Conservation (phyloP, 1,284 basidiomycete species). For the Puccinia novopanici region DNA sequence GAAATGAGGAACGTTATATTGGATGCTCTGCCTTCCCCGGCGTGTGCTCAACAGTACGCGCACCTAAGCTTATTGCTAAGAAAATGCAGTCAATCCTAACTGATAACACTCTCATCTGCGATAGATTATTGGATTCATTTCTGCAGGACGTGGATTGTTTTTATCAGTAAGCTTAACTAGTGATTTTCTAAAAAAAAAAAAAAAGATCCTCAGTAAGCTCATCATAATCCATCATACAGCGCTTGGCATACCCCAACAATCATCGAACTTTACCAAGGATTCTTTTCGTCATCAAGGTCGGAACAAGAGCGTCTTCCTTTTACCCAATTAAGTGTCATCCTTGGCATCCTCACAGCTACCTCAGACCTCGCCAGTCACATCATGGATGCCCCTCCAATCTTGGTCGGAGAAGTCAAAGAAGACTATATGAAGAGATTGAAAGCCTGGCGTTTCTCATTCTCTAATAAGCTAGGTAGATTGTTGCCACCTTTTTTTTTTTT, state of each 20-base stretch:
- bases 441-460: conserved; percentile 27
- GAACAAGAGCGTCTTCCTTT: conserved; percentile 32
- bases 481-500: background rate
- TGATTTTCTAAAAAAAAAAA: background rate
- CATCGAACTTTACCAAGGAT: conserved; percentile 29
- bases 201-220: background rate
- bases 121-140: conserved; percentile 29
- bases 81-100: background rate
- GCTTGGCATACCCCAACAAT: conserved; percentile 49
- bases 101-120: background rate
- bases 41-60: conserved; percentile 31
- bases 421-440: conserved; percentile 31
- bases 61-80: background rate
- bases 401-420: conserved; percentile 4
- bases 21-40: conserved; percentile 22
- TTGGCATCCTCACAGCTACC: conserved; percentile 31
- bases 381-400: conserved; percentile 18
- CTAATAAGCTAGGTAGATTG: conserved; percentile 17
- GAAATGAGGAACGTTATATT: conserved; percentile 16
- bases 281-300: conserved; percentile 20
- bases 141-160: conserved; percentile 47
- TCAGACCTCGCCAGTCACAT: conserved; percentile 18
- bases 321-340: conserved; percentile 32
- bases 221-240: background rate
- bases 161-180: conserved; percentile 35